phyloP scores from a whole-genome alignment of 1,284 basidiomycete species.

The Microstroma glucosiphilum region DNA sequence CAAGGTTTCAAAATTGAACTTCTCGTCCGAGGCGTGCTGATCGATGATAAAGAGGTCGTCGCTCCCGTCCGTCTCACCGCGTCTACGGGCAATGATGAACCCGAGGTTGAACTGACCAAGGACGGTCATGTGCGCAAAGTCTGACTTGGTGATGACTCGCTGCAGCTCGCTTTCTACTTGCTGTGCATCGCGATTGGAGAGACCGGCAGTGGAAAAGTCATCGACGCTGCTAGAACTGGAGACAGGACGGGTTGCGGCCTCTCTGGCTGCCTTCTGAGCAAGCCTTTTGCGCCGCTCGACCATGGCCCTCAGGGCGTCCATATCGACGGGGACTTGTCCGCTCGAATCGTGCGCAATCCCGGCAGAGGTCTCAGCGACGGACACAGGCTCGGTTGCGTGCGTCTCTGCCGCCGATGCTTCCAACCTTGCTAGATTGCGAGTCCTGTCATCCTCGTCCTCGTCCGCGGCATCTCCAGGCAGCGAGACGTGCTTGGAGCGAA shows the following conservation, averaged over 20 bases:
- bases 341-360: too few relatives aligned
- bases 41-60: slow-evolving; percentile 78
- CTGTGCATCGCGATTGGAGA: slow-evolving; percentile 59
- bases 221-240: neutral
- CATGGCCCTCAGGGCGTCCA: too few relatives aligned
- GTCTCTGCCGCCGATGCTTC: neutral
- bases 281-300: too few relatives aligned
- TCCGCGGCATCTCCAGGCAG: neutral
- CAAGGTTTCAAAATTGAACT: slow-evolving; percentile 93
- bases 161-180: slow-evolving; percentile 69
- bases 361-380: too few relatives aligned
- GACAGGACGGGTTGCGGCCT: too few relatives aligned
- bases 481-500: neutral
- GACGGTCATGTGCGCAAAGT: slow-evolving; percentile 78
- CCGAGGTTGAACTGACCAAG: slow-evolving; percentile 94
- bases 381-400: neutral
- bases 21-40: slow-evolving; percentile 72
- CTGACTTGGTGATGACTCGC: slow-evolving; percentile 77
- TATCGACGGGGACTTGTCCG: neutral
- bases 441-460: neutral
- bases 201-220: slow-evolving; percentile 56
- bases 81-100: slow-evolving; percentile 79
- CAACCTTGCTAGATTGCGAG: neutral
- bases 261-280: too few relatives aligned
- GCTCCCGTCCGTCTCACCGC: slow-evolving; percentile 36